These are phyloP conservation scores for Tetradesmus lagerheimii DNA, from an alignment of 139 green algal species.

Conservation along the genomic window DNA sequence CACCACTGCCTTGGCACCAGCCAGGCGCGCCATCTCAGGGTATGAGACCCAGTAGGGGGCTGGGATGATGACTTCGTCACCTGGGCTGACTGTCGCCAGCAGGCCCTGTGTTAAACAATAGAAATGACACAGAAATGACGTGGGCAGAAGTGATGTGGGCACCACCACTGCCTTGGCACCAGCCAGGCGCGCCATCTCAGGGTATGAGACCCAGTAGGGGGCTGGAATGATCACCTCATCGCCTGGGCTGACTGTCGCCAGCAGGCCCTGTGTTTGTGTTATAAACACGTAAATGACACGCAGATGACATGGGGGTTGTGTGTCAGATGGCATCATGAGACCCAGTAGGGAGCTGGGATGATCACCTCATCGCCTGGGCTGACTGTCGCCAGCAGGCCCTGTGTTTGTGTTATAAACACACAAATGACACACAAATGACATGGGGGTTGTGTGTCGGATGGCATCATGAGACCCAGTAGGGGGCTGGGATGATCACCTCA, in stretches of 20 bases:
- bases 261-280: conserved; percentile 35
- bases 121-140: too few species aligned
- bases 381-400: too few species aligned
- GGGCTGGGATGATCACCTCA: conserved; percentile 92
- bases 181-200: conserved; percentile 94
- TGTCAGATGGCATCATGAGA: too few species aligned
- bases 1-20: conserved; percentile 84
- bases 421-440: too few species aligned
- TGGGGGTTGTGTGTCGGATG: too few species aligned
- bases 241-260: conserved; percentile 61
- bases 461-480: conserved; percentile 93
- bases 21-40: conserved; percentile 95
- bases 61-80: conserved; percentile 90
- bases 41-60: conserved; percentile 98
- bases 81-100: conserved; percentile 60
- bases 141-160: too few species aligned
- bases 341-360: not conserved
- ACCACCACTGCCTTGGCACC: too few species aligned
- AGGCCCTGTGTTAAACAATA: not conserved
- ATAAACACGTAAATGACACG: too few species aligned
- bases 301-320: too few species aligned
- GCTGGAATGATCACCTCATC: conserved; percentile 92
- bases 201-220: conserved; percentile 98
- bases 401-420: too few species aligned
- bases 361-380: conserved; percentile 89